Evolutionary conservation across 345 rosid genomes (phyloP).

Genomic region (Litchi chinensis): DNA sequence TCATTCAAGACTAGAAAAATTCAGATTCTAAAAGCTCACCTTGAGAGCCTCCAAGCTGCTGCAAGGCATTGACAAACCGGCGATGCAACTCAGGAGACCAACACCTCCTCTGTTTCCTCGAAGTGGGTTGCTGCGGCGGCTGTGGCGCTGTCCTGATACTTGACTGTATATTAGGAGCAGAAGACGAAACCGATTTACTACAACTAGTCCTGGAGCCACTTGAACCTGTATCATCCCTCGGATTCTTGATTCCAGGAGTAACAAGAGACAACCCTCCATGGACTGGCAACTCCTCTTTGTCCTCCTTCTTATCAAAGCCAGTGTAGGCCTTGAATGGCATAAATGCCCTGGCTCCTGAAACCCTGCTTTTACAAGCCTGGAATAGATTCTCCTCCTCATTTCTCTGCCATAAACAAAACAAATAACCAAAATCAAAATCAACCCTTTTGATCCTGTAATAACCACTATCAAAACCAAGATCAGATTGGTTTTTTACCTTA

Average conservation of each 20-base stretch:
- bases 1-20: not conserved
- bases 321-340: conserved; percentile 42
- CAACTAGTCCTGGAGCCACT: conserved; percentile 45
- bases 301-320: conserved; percentile 36
- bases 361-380: conserved; percentile 37
- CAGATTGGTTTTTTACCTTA: conserved; percentile 38
- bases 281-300: conserved; percentile 34
- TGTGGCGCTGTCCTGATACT: conserved; percentile 38
- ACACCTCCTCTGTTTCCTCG: conserved; percentile 89
- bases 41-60: conserved; percentile 90
- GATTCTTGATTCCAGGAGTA: conserved; percentile 52
- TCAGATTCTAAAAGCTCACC: conserved; percentile 40
- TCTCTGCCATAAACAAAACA: conserved; percentile 38
- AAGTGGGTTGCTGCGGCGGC: conserved; percentile 51
- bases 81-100: conserved; percentile 97
- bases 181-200: conserved; percentile 40
- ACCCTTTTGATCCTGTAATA: not conserved
- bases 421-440: conserved; percentile 3
- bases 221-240: conserved; percentile 58
- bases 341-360: conserved; percentile 33
- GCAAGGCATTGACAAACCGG: conserved; percentile 77
- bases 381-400: conserved; percentile 42
- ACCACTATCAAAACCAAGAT: not conserved
- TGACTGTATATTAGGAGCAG: conserved; percentile 41
- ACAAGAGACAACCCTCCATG: conserved; percentile 57